These are phyloP conservation scores for Cochlearia excelsa DNA, from an alignment of 345 rosid genomes.

Conservation along the genomic window DNA sequence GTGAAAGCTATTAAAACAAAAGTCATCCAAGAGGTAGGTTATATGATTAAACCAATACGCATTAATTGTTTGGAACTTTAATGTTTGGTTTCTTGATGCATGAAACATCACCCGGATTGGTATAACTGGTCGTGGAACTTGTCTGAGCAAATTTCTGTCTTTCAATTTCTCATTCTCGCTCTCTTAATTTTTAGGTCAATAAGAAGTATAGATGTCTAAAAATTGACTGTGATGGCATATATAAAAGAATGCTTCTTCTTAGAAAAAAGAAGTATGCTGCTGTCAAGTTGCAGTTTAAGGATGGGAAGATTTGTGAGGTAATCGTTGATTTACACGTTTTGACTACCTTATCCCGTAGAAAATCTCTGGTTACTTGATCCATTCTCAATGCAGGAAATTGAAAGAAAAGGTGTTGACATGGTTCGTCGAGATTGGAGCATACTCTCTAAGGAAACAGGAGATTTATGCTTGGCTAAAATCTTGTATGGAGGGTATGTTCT, in stretches of 20 bases:
- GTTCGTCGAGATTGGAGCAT: conserved; percentile 99
- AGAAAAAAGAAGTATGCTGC: conserved; percentile 99
- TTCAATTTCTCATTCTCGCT: conserved; percentile 10
- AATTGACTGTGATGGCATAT: conserved; percentile 94
- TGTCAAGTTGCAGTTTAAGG: conserved; percentile 75
- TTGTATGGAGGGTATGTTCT: conserved; percentile 82
- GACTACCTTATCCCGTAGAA: conserved; percentile 14
- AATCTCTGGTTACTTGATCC: conserved; percentile 28
- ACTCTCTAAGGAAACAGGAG: conserved; percentile 91
- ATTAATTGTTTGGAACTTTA: not conserved
- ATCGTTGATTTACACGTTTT: conserved; percentile 7
- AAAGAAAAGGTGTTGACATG: conserved; percentile 98
- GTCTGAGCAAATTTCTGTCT: conserved; percentile 26
- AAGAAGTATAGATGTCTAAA: conserved; percentile 86
- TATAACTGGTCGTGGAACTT: conserved; percentile 7
- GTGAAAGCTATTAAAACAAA: conserved; percentile 79
- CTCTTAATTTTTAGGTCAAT: conserved; percentile 55
- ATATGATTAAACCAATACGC: not conserved
- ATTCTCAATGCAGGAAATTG: conserved; percentile 71
- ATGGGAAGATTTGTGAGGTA: conserved; percentile 81
- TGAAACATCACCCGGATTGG: conserved; percentile 4
- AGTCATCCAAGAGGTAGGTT: conserved; percentile 85
- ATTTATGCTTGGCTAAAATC: conserved; percentile 77
- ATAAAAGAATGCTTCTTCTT: conserved; percentile 96
- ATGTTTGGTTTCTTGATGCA: conserved; percentile 16